Evolutionary conservation across 2,329 filamentous ascomycete species (phyloP).

Genomic region (Xylaria sp.): DNA sequence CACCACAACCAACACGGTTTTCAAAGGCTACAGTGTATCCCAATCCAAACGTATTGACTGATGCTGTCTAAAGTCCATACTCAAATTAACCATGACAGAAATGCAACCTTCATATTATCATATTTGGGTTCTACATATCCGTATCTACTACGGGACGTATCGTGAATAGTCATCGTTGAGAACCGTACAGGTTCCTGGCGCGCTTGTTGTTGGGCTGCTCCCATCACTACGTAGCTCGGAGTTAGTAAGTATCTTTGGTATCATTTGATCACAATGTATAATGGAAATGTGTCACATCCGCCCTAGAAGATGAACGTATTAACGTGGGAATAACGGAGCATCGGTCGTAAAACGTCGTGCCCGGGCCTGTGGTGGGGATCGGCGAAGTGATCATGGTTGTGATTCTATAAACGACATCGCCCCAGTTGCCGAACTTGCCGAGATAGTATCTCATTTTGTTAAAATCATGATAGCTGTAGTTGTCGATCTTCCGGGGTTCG

Average conservation of each 20-base stretch:
- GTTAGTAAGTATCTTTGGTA: conserved; percentile 1
- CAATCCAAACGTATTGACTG: not conserved
- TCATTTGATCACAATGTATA: not conserved
- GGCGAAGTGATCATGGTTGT: conserved; percentile 17
- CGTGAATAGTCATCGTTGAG: conserved; percentile 39
- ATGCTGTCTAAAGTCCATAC: not conserved
- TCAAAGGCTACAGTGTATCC: no score
- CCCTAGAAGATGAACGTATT: not conserved
- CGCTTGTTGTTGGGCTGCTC: conserved; percentile 37
- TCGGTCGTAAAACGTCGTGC: conserved; percentile 23
- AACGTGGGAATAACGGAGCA: conserved; percentile 19
- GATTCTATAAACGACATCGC: conserved; percentile 11
- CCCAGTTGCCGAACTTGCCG: not conserved
- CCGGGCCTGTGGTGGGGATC: conserved; percentile 7
- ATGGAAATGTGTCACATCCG: not conserved
- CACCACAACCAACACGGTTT: not conserved
- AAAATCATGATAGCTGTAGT: conserved; percentile 1
- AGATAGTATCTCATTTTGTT: conserved; percentile 5
- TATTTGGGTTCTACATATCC: not conserved
- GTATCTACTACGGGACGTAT: conserved; percentile 18
- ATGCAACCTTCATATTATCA: not conserved
- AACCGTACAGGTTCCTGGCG: conserved; percentile 36
- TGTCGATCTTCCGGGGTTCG: conserved; percentile 15
- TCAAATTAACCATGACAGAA: not conserved
- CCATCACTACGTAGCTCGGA: conserved; percentile 16